These are phyloP conservation scores for Alectoria sarmentosa DNA, from an alignment of 495 filamentous ascomycete genomes.

Conservation along the genomic window DNA sequence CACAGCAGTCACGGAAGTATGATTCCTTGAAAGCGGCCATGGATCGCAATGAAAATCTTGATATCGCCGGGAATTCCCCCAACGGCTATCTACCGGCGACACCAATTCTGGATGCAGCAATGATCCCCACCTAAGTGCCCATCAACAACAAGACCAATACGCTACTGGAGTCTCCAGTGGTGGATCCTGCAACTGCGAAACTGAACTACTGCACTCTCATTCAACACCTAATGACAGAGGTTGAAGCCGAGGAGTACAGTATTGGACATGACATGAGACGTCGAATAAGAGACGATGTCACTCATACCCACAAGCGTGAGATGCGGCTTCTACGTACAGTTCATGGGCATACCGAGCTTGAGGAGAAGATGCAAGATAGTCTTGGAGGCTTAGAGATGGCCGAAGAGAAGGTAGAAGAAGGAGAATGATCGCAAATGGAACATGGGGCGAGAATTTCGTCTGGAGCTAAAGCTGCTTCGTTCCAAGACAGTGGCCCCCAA, in stretches of 20 bases:
- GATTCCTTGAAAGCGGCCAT: background rate
- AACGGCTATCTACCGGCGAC: background rate
- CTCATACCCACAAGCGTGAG: constrained; percentile 7
- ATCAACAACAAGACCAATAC: background rate
- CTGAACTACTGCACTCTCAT: constrained; percentile 5
- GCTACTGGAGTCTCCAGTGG: background rate
- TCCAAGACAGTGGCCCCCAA: background rate
- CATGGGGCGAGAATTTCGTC: background rate
- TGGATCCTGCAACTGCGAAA: background rate
- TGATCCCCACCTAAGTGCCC: background rate
- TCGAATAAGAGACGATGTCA: constrained; percentile 9
- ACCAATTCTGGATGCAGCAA: background rate
- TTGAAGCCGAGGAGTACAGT: background rate
- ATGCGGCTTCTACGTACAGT: background rate
- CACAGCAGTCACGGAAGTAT: background rate
- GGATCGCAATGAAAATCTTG: background rate
- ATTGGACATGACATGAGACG: background rate
- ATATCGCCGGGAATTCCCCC: background rate
- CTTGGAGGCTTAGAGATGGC: constrained; percentile 3
- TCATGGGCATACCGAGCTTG: background rate
- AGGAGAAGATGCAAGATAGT: constrained; percentile 1
- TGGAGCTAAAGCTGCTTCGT: background rate
- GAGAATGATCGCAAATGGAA: background rate
- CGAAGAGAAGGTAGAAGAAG: background rate
- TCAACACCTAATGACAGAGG: background rate